A percentile compares a stretch with the other conserved stretches of the same genome.
phyloP scores from a whole-genome alignment of 768 basidiomycete genomes.

The Tricholoma sp. region DNA sequence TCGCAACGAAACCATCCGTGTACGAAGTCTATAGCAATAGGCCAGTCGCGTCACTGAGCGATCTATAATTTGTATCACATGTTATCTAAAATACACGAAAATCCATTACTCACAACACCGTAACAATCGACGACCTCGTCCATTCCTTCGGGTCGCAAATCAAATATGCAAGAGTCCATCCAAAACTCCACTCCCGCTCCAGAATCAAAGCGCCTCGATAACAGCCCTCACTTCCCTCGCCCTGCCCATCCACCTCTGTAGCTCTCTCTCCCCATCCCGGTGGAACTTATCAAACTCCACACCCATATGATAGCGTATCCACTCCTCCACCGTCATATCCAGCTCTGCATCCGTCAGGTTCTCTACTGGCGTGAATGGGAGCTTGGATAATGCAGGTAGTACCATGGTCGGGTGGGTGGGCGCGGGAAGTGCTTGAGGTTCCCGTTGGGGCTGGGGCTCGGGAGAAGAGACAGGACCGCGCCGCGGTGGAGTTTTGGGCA shows the following conservation, averaged over 20 bases:
- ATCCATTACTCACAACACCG: too few relatives aligned
- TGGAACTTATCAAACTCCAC: slow-evolving; percentile 55
- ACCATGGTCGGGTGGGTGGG: slow-evolving; percentile 13
- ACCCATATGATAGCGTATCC: slow-evolving; percentile 73
- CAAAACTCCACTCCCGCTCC: not conserved
- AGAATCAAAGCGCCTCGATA: slow-evolving; percentile 28
- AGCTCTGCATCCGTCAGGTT: slow-evolving; percentile 61
- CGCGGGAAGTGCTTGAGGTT: not conserved
- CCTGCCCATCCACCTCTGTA: slow-evolving; percentile 34
- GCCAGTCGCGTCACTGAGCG: too few relatives aligned
- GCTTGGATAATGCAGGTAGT: slow-evolving; percentile 39
- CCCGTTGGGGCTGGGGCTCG: not conserved
- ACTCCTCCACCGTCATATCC: slow-evolving; percentile 78
- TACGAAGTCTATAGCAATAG: too few relatives aligned
- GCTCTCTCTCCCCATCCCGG: slow-evolving; percentile 40
- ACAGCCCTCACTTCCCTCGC: slow-evolving; percentile 37
- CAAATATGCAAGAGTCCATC: not conserved
- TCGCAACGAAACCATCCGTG: too few relatives aligned
- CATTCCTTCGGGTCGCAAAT: not conserved
- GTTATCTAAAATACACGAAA: too few relatives aligned
- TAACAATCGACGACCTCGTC: too few relatives aligned
- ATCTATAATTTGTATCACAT: too few relatives aligned
- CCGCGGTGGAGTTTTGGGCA: slow-evolving; percentile 8
- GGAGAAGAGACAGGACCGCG: not conserved
- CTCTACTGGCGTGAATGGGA: slow-evolving; percentile 38